Percentiles rank a stretch among this genome's conserved stretches.
Evolutionary conservation across 225 moss, liverwort and hornwort species (phyloP).

Genomic region (Marchantia paleacea): DNA sequence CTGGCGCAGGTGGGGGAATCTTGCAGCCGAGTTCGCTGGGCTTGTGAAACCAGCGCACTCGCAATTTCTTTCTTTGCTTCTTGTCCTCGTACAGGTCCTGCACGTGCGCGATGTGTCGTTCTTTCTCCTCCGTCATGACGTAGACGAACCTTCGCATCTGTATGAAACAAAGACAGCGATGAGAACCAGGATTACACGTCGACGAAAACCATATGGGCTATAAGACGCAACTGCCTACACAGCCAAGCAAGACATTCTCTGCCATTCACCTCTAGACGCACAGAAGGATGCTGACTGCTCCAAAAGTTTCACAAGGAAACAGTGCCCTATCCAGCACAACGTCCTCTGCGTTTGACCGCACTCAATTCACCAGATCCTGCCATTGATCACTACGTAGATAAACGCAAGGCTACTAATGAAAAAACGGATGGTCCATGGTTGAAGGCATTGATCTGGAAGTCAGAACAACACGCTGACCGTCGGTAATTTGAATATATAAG

Average conservation of each 20-base stretch:
- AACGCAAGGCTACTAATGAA: conserved; percentile 26
- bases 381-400: conserved; percentile 35
- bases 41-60: conserved; percentile 90
- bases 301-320: conserved; percentile 19
- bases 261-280: conserved; percentile 38
- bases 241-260: conserved; percentile 29
- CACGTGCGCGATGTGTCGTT: conserved; percentile 77
- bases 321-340: conserved; percentile 11
- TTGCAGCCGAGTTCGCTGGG: conserved; percentile 68
- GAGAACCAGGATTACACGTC: background rate
- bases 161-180: background rate
- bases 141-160: conserved; percentile 80
- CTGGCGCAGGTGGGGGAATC: conserved; percentile 72
- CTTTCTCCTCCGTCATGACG: conserved; percentile 76
- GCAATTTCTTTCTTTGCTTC: conserved; percentile 72
- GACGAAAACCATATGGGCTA: background rate
- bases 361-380: conserved; percentile 37
- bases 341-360: conserved; percentile 24
- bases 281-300: conserved; percentile 31
- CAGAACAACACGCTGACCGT: background rate
- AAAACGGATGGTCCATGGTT: background rate
- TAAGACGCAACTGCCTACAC: conserved; percentile 19
- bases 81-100: conserved; percentile 88
- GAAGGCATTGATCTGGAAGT: background rate
- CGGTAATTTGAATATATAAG: background rate